Percentiles rank a stretch among this genome's conserved stretches.
Conservation (phyloP, 441 rosid species). For the Erysimum pusillum region DNA sequence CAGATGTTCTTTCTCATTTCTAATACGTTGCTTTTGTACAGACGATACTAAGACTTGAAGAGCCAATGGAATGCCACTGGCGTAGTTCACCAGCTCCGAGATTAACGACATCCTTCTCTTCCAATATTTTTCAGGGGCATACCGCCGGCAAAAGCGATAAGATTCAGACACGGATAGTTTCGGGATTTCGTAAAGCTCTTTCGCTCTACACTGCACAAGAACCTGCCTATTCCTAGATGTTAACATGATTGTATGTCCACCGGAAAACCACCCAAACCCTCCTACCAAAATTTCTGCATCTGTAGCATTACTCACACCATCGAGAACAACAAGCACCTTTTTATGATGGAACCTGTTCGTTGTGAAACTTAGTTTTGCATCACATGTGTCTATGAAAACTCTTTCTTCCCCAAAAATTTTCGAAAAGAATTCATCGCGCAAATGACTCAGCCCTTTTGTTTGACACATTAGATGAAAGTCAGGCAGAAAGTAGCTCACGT, state of each 20-base stretch:
- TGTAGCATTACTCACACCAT: conserved; percentile 40
- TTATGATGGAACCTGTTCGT: conserved; percentile 13
- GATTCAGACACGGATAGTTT: conserved; percentile 18
- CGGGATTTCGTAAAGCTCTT: conserved; percentile 5
- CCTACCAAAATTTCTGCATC: conserved; percentile 33
- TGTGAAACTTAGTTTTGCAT: conserved; percentile 14
- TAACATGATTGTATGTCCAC: conserved; percentile 47
- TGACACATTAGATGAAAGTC: conserved; percentile 36
- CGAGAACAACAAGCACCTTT: conserved; percentile 43
- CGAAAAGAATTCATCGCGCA: conserved; percentile 37
- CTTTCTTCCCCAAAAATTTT: conserved; percentile 31
- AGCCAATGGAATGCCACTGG: conserved; percentile 47
- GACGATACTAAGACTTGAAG: conserved; percentile 43
- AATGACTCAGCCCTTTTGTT: conserved; percentile 17
- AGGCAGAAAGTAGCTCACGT: conserved; percentile 25
- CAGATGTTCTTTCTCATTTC: conserved; percentile 11
- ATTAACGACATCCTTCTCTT: neutral
- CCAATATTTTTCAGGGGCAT: neutral
- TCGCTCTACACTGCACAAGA: conserved; percentile 18
- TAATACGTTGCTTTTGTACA: neutral
- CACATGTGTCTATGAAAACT: conserved; percentile 8
- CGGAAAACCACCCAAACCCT: conserved; percentile 33
- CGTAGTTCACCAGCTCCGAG: conserved; percentile 22
- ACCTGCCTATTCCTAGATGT: conserved; percentile 49
- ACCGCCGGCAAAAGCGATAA: conserved; percentile 19